A percentile compares a stretch with the other conserved stretches of the same genome.
These are phyloP conservation scores for Fusarium aywerte DNA, from an alignment of 2,329 filamentous ascomycete species.

Conservation along the genomic window DNA sequence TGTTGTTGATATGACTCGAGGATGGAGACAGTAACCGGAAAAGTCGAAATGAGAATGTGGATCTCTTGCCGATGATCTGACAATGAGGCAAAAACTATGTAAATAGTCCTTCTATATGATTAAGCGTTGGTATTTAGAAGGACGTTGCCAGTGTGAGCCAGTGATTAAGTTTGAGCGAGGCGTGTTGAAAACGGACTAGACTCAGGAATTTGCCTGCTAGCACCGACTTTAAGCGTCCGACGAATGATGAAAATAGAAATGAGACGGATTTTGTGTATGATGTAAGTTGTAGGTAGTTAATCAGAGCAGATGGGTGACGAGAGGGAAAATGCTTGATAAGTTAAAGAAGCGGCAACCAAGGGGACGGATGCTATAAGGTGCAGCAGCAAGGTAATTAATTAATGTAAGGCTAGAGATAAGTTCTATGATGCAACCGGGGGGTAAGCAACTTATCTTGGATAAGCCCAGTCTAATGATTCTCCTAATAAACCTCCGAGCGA, in stretches of 20 bases:
- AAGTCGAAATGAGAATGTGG: background rate
- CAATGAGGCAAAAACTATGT: background rate
- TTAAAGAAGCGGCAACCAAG: background rate
- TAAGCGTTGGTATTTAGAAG: slow-evolving; percentile 4
- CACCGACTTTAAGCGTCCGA: background rate
- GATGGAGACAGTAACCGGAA: background rate
- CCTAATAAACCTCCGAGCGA: slow-evolving; percentile 7
- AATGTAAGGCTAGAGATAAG: slow-evolving; percentile 2
- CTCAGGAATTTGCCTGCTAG: background rate
- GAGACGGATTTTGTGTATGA: background rate
- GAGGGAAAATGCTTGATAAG: background rate
- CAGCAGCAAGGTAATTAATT: background rate
- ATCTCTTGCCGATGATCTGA: slow-evolving; percentile 15
- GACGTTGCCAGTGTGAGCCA: slow-evolving; percentile 21
- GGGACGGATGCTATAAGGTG: background rate
- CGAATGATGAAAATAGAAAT: background rate
- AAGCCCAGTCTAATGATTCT: background rate
- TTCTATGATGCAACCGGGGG: background rate
- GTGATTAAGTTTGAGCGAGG: slow-evolving; percentile 32
- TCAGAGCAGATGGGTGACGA: background rate
- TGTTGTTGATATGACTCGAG: background rate
- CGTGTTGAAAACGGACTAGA: slow-evolving; percentile 17
- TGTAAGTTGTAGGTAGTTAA: background rate
- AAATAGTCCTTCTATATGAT: background rate
- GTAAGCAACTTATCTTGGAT: slow-evolving; percentile 20